A percentile compares a stretch with the other conserved stretches of the same genome.
Evolutionary conservation across 345 rosid genomes (phyloP).

Genomic region (Linum lewisii): DNA sequence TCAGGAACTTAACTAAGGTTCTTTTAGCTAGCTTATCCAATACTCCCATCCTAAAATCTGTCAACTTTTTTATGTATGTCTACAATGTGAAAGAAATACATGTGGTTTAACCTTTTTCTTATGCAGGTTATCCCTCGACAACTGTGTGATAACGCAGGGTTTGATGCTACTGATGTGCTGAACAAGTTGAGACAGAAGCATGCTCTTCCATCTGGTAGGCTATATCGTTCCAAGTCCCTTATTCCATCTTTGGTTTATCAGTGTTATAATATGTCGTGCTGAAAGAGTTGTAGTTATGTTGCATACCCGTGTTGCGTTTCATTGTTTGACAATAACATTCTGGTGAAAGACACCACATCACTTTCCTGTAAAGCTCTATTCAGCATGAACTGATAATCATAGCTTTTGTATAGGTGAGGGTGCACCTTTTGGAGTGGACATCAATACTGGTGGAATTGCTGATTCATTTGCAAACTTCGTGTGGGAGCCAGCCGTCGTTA

Average conservation of each 20-base stretch:
- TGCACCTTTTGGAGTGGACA: constrained; percentile 87
- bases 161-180: constrained; percentile 97
- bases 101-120: background rate
- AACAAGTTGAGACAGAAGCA: constrained; percentile 96
- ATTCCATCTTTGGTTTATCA: too few relatives aligned
- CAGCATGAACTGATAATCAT: too few relatives aligned
- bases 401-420: constrained; percentile 54
- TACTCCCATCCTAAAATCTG: background rate
- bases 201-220: constrained; percentile 75
- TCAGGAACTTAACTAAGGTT: background rate
- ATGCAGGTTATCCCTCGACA: constrained; percentile 92
- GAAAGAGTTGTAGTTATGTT: background rate
- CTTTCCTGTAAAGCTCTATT: too few relatives aligned
- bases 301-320: too few relatives aligned
- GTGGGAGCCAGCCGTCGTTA: constrained; percentile 98
- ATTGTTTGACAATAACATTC: too few relatives aligned
- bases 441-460: constrained; percentile 87
- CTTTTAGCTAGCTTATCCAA: background rate
- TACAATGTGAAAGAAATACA: background rate
- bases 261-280: too few relatives aligned
- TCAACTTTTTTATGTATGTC: too few relatives aligned
- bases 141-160: constrained; percentile 98
- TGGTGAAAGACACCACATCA: too few relatives aligned
- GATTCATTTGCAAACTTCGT: constrained; percentile 96
- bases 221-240: background rate